Evolutionary conservation across 805 yeast genomes (phyloP), one percentile per base, ranked within the genome.

Genomic region (Kuraishia capsulata): DNA sequence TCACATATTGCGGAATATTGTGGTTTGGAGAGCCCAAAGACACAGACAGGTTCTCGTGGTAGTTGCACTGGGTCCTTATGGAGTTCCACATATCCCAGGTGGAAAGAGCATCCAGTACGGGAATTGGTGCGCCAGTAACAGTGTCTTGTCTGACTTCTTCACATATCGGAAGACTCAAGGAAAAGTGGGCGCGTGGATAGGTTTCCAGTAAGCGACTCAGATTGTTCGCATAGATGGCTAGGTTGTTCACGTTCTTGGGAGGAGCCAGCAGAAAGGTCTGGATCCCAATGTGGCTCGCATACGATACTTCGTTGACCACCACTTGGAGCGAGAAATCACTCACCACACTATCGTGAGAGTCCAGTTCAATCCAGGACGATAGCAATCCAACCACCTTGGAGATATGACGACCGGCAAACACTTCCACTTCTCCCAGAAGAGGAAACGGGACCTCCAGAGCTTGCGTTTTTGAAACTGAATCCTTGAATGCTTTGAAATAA

Each of bases 31-130:
- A 69, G 28, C 81, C 92, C 26, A 83, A 62, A 4, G 86, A 84
- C 39, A 87, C 77, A n/a, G 85, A 77, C 37, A 81, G 56, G 18
- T 74, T 68, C 2, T 56, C 43, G 36, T 78, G 66, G 48, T 78
- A 76, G 39, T 69, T 67, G 47, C 81, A 74, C 28, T 71, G 58
- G 4, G 67, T 62, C 19, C 87, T 59, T 3, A 81, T 70, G 1
- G 81, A 66, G 46, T 80, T 76, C 89, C 89, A 81, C 47, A 78
- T 67, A 39, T 78, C 84, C 89, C 89, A 81, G 2, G 82, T 76
- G 3, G 80, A 74, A 24, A 80, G 54, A 6, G 66, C 58, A 47
- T 72, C 77, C 14, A 62, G 47, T 5, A 49, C 48, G 17, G 55
- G 50, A 6, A 49, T 41, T 1, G 44, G 20, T 26, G 52, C 50